Evolutionary conservation across 768 basidiomycete species (phyloP).

Genomic region (Hydnum rufescens): DNA sequence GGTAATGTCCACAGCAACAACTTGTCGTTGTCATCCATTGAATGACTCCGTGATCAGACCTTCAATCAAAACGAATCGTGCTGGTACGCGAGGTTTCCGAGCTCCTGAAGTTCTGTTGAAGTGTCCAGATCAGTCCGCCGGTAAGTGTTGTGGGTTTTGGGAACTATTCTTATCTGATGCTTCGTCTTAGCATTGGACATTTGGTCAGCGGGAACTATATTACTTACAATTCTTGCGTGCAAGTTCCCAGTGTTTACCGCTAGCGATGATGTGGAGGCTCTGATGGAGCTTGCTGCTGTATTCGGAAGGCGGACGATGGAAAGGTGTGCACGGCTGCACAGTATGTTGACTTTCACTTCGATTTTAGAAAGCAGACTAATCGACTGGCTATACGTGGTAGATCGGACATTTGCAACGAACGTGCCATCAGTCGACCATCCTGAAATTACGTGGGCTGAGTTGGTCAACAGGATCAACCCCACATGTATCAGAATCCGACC

Average conservation of each 20-base stretch:
- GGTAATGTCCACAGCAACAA: conserved; percentile 24
- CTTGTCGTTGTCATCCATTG: neutral
- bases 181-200: conserved; percentile 65
- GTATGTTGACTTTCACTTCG: conserved; percentile 27
- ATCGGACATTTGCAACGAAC: conserved; percentile 79
- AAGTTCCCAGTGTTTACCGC: conserved; percentile 94
- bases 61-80: conserved; percentile 79
- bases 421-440: conserved; percentile 54
- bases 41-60: conserved; percentile 27
- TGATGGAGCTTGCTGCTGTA: conserved; percentile 84
- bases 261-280: conserved; percentile 81
- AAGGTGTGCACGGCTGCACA: conserved; percentile 68
- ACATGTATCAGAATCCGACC: conserved; percentile 28
- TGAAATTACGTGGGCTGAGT: conserved; percentile 48
- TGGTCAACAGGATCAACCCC: conserved; percentile 67
- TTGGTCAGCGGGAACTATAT: conserved; percentile 85
- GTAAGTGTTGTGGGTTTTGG: conserved; percentile 26
- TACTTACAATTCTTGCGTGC: conserved; percentile 76
- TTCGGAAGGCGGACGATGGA: conserved; percentile 74
- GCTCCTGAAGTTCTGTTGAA: conserved; percentile 93
- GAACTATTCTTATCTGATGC: neutral
- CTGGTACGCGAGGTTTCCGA: conserved; percentile 90
- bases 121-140: conserved; percentile 80
- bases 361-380: neutral
- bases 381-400: conserved; percentile 22